Base-by-base conservation (phyloP, 139 green algal species). In the Coelastrella sp. region DNA sequence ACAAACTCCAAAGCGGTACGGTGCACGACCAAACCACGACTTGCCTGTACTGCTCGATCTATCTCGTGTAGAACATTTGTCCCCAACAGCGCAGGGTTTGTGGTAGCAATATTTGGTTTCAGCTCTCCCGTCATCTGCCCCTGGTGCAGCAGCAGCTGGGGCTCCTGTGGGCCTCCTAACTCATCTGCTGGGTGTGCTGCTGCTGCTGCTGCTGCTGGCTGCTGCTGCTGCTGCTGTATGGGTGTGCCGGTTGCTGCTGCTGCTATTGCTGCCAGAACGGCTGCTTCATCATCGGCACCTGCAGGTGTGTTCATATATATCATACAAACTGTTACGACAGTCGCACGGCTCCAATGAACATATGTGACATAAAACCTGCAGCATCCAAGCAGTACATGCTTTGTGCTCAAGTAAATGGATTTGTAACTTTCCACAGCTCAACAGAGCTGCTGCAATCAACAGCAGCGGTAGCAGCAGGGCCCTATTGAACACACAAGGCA, bases 21-120 rank as follows among this genome's bases (percentile, higher is more conserved):
- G 32, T 78, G 17, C 7, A 32, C 17, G 73, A 3, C 16, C 73
- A 83, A 8, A 20, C 19, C 19, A 11, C 19, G 32, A 11, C 90
- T n/a, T 76, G 94, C 92, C 95, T 99, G 96, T 20, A 95, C 90
- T 7, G 95, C 96, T 17, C 83, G 64, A 91, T 99, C 97, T 6
- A 99, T 96, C 11, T 99, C 96, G 77, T 98, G 92, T 83, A 98
- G 93, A 47, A 96, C 84, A 89, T 99, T 99, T 64, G 97, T 99
- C 58, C 93, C 94, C 13, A 96, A 90, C 22, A 97, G 94, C 14
- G 83, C 60, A 4, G 92, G 80, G 65, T 95, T 94, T 19, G 88
- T 92, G 5, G 96, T 98, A 17, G 96, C 95, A 65, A 68, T 59
- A 23, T 66, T 84, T 8, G 64, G n/a, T 32, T 65, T 22, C 20